Conservation (phyloP, 2,329 filamentous ascomycete species). For the Magnaporthiopsis incrustans region DNA sequence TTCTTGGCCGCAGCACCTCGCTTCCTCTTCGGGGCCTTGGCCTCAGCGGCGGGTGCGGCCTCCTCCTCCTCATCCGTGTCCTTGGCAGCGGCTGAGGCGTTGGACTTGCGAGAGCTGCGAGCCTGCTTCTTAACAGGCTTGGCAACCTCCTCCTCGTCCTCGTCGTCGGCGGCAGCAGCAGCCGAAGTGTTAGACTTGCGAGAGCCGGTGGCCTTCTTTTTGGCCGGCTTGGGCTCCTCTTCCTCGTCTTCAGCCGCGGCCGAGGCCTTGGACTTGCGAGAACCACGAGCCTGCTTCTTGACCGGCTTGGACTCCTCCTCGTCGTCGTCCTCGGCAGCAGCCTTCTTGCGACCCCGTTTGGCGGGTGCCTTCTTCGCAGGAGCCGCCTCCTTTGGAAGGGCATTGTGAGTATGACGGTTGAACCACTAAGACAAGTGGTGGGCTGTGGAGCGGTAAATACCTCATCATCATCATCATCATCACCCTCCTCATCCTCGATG, state of each 20-base stretch:
- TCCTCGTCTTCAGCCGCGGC: conserved; percentile 11
- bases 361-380: conserved; percentile 22
- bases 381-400: conserved; percentile 18
- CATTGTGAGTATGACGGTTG: conserved; percentile 7
- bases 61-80: conserved; percentile 13
- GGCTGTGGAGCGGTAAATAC: conserved; percentile 1
- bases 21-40: conserved; percentile 16
- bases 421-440: conserved; percentile 5
- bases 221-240: conserved; percentile 6
- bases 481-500: conserved; percentile 20
- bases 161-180: conserved; percentile 11
- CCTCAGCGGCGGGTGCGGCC: conserved; percentile 10
- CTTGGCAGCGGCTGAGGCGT: conserved; percentile 13
- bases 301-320: conserved; percentile 21
- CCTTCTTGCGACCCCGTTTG: conserved; percentile 31
- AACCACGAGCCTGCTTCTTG: conserved; percentile 15
- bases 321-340: conserved; percentile 16
- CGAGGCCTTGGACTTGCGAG: conserved; percentile 20
- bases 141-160: conserved; percentile 3
- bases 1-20: neutral
- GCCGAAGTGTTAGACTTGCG: conserved; percentile 5
- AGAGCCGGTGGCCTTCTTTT: conserved; percentile 3
- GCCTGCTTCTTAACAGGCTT: conserved; percentile 3
- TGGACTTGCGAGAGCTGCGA: conserved; percentile 9
- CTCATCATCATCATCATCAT: conserved; percentile 12